These are phyloP conservation scores for Penicillium fimorum DNA, from an alignment of 495 filamentous ascomycete genomes.

Conservation along the genomic window DNA sequence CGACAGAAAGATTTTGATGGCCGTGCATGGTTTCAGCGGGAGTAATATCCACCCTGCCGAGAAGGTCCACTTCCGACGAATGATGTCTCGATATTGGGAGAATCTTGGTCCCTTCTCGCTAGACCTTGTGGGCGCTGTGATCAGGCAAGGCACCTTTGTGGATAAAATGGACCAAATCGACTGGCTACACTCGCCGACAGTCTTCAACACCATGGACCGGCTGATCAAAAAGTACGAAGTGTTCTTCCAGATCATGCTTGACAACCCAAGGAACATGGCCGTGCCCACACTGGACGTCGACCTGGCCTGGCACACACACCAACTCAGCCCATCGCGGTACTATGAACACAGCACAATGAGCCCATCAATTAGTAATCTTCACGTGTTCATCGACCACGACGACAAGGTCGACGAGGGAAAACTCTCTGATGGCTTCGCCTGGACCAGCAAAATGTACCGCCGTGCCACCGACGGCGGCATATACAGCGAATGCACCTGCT, in stretches of 20 bases:
- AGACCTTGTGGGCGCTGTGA: slow-evolving; percentile 73
- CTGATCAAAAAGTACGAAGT: slow-evolving; percentile 66
- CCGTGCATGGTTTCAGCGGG: not conserved
- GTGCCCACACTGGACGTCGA: slow-evolving; percentile 86
- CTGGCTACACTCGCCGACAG: slow-evolving; percentile 70
- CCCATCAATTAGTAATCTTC: not conserved
- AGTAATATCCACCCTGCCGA: slow-evolving; percentile 18
- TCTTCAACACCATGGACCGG: slow-evolving; percentile 61
- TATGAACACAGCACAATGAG: slow-evolving; percentile 46
- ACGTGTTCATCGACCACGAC: slow-evolving; percentile 72
- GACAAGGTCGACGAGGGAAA: slow-evolving; percentile 73
- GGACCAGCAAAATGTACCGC: slow-evolving; percentile 72
- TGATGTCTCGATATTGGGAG: slow-evolving; percentile 81
- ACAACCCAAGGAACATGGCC: slow-evolving; percentile 51
- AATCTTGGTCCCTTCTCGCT: slow-evolving; percentile 69
- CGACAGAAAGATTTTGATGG: slow-evolving; percentile 11
- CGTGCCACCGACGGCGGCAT: slow-evolving; percentile 54
- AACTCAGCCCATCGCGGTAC: slow-evolving; percentile 62
- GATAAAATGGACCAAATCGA: slow-evolving; percentile 78
- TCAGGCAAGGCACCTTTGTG: slow-evolving; percentile 74
- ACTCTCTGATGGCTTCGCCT: slow-evolving; percentile 64
- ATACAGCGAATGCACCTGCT: slow-evolving; percentile 82
- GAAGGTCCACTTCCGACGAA: slow-evolving; percentile 58
- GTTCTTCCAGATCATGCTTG: slow-evolving; percentile 64
- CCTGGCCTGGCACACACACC: slow-evolving; percentile 70